A percentile compares a stretch with the other conserved stretches of the same genome.
These are phyloP conservation scores for Daldinia caldariorum DNA, from an alignment of 495 filamentous ascomycete species.

Conservation along the genomic window DNA sequence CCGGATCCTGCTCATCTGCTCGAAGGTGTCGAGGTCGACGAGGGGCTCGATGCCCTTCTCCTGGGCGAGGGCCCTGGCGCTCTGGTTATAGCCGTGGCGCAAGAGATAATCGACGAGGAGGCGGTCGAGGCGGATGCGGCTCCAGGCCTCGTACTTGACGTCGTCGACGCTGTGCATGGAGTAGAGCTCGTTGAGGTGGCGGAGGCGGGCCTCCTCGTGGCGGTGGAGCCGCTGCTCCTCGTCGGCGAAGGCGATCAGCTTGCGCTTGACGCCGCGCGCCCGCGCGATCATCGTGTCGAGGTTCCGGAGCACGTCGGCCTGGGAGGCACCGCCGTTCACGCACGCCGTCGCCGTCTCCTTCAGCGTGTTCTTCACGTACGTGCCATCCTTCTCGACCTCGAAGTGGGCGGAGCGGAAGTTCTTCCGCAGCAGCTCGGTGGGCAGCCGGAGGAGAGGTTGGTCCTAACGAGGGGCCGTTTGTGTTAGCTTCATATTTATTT, in stretches of 20 bases:
- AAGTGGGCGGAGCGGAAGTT: slow-evolving; percentile 92
- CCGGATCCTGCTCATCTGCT: slow-evolving; percentile 79
- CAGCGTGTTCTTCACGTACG: slow-evolving; percentile 73
- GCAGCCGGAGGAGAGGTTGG: slow-evolving; percentile 92
- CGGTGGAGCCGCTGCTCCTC: slow-evolving; percentile 79
- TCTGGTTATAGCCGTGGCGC: slow-evolving; percentile 81
- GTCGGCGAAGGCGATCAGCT: slow-evolving; percentile 78
- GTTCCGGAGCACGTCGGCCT: slow-evolving; percentile 75
- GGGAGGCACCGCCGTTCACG: slow-evolving; percentile 65
- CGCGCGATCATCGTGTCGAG: slow-evolving; percentile 85
- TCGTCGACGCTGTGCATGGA: slow-evolving; percentile 84
- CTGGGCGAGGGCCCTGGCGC: slow-evolving; percentile 75
- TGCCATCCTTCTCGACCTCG: slow-evolving; percentile 79
- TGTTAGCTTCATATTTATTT: not conserved
- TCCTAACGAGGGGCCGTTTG: slow-evolving; percentile 64
- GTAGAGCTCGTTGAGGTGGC: slow-evolving; percentile 82
- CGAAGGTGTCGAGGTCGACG: slow-evolving; percentile 90
- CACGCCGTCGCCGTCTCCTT: slow-evolving; percentile 74
- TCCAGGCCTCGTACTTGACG: slow-evolving; percentile 94
- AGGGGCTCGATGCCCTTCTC: slow-evolving; percentile 74
- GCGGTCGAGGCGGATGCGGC: slow-evolving; percentile 78
- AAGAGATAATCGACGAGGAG: slow-evolving; percentile 91
- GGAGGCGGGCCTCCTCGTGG: slow-evolving; percentile 77
- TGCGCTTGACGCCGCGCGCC: slow-evolving; percentile 86
- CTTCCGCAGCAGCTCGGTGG: slow-evolving; percentile 87